These are phyloP conservation scores for Ceratocystis albifundus DNA, from an alignment of 2,329 filamentous ascomycete genomes.

Conservation along the genomic window DNA sequence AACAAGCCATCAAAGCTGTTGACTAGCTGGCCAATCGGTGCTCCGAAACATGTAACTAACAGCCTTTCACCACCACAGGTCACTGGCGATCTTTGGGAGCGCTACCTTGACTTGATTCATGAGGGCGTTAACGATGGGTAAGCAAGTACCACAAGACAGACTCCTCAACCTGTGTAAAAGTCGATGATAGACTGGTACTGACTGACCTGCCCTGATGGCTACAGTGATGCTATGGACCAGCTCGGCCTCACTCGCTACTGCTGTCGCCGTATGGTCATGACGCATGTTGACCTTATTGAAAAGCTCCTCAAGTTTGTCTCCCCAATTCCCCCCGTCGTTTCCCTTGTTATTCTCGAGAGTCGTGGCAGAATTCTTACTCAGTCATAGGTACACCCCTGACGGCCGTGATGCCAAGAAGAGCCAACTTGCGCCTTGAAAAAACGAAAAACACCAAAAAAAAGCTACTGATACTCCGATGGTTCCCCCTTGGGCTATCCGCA, in stretches of 20 bases:
- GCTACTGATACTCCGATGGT: too few relatives aligned
- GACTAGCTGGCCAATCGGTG: neutral
- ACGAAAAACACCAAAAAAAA: too few relatives aligned
- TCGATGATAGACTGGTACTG: neutral
- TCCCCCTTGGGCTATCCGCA: neutral
- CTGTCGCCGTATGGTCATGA: constrained; percentile 99
- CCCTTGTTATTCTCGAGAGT: neutral
- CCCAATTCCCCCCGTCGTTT: neutral
- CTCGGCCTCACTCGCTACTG: constrained; percentile 92
- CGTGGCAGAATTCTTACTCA: constrained; percentile 12
- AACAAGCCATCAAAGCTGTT: neutral
- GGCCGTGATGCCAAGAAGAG: constrained; percentile 53
- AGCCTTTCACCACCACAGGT: constrained; percentile 49
- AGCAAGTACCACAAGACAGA: constrained; percentile 28
- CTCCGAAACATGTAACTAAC: constrained; percentile 27
- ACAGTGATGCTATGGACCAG: constrained; percentile 88
- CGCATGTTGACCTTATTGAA: constrained; percentile 96
- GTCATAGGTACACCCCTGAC: constrained; percentile 47
- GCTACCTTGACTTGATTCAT: constrained; percentile 80
- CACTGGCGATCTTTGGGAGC: constrained; percentile 93
- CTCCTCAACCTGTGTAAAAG: neutral
- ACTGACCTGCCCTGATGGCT: constrained; percentile 26
- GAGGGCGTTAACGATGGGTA: constrained; percentile 65
- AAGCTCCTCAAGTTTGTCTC: constrained; percentile 76
- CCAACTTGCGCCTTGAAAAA: constrained; percentile 29